phyloP scores from a whole-genome alignment of 805 yeast species.

The Diddensiella santjacobensis region DNA sequence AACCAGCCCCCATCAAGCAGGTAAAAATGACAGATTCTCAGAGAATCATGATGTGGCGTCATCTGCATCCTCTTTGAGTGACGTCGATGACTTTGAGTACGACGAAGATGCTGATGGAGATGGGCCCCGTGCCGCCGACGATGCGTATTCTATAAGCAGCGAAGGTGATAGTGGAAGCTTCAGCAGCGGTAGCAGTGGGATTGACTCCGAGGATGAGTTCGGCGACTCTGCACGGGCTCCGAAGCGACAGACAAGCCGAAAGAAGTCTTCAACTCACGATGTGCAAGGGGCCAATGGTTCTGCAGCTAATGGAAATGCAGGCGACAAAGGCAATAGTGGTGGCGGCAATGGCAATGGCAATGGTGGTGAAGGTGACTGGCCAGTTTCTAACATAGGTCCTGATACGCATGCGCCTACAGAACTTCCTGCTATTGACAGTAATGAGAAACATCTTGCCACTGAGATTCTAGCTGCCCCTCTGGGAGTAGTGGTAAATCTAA shows the following conservation, averaged over 20 bases:
- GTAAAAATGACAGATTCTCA: conserved; percentile 3
- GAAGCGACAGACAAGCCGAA: conserved; percentile 2
- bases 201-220: conserved; percentile 33
- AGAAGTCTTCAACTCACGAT: neutral
- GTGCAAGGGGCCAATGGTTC: neutral
- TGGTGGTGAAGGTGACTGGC: conserved; percentile 21
- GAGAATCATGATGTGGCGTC: conserved; percentile 21
- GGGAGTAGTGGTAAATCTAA: conserved; percentile 64
- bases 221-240: conserved; percentile 25
- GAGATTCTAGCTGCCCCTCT: conserved; percentile 64
- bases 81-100: conserved; percentile 29
- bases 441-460: conserved; percentile 52
- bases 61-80: conserved; percentile 35
- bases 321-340: conserved; percentile 6
- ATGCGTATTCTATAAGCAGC: conserved; percentile 9
- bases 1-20: conserved; percentile 32
- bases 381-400: conserved; percentile 57
- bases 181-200: conserved; percentile 14
- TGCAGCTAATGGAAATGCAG: neutral
- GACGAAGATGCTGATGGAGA: conserved; percentile 22
- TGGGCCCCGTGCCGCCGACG: conserved; percentile 16
- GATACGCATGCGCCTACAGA: conserved; percentile 56
- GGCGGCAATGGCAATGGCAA: conserved; percentile 6
- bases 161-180: conserved; percentile 22
- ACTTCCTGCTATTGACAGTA: conserved; percentile 41